Evolutionary conservation across 2,329 filamentous ascomycete genomes (phyloP).

Genomic region (Trichoderma sp.): DNA sequence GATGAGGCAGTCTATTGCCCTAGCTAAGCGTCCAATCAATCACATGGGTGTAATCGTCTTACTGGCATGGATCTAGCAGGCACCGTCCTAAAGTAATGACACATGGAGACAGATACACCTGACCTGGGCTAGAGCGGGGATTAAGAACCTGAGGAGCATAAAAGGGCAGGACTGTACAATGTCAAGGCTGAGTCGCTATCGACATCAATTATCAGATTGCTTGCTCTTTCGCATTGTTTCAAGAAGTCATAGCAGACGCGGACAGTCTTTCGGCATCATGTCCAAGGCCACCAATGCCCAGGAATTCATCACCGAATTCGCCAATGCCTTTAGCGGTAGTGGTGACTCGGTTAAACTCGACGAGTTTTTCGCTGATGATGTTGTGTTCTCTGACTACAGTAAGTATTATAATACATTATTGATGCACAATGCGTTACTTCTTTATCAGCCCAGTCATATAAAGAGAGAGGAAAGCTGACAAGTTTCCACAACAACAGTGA

Average conservation of each 20-base stretch:
- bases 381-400: conserved; percentile 6
- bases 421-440: neutral
- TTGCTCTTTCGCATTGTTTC: neutral
- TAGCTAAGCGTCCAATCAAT: neutral
- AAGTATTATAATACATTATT: neutral
- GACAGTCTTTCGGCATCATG: neutral
- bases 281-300: conserved; percentile 4
- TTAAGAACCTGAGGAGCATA: neutral
- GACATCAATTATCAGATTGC: neutral
- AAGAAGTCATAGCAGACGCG: neutral
- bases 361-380: neutral
- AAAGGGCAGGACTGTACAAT: neutral
- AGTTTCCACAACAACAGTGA: neutral
- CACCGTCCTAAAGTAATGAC: neutral
- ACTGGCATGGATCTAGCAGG: neutral
- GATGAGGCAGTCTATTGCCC: neutral
- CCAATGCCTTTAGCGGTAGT: neutral
- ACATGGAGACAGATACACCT: neutral
- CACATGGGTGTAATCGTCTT: neutral
- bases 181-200: neutral
- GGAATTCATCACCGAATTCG: conserved; percentile 2
- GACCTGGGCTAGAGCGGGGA: neutral
- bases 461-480: neutral
- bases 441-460: neutral
- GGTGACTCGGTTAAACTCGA: neutral